Evolutionary conservation across 768 basidiomycete genomes (phyloP).

Genomic region (Pisolithus orientalis): DNA sequence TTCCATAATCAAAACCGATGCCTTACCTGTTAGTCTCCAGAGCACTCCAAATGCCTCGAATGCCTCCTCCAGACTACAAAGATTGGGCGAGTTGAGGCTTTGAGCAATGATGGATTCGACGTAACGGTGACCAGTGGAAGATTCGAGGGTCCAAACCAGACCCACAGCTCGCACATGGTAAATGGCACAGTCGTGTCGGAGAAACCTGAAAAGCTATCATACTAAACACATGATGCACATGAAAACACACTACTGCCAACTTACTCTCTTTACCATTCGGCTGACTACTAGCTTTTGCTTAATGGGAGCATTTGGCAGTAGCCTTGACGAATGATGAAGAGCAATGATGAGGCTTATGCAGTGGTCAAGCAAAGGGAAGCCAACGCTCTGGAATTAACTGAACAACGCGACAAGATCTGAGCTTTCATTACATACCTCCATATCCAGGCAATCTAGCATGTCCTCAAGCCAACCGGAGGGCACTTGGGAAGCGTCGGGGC

Average conservation of each 20-base stretch:
- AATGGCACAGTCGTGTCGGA: conserved; percentile 54
- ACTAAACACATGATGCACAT: conserved; percentile 3
- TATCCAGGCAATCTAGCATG: conserved; percentile 47
- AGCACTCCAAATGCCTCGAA: conserved; percentile 89
- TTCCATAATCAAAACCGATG: neutral
- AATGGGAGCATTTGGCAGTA: conserved; percentile 50
- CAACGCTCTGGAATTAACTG: conserved; percentile 37
- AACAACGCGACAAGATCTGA: conserved; percentile 5
- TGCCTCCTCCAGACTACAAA: conserved; percentile 42
- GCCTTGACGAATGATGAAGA: conserved; percentile 42
- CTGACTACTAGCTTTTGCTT: conserved; percentile 50
- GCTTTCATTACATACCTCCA: conserved; percentile 38
- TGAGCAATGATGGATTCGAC: conserved; percentile 79
- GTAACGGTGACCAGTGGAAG: conserved; percentile 44
- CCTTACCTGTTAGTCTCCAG: conserved; percentile 81
- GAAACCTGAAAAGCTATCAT: conserved; percentile 62
- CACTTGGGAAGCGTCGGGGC: conserved; percentile 47
- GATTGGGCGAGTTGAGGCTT: conserved; percentile 53
- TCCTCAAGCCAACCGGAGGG: conserved; percentile 56
- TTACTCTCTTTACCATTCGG: conserved; percentile 51
- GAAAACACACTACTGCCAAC: conserved; percentile 3
- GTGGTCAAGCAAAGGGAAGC: conserved; percentile 68
- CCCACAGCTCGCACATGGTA: conserved; percentile 81
- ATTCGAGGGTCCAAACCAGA: conserved; percentile 77
- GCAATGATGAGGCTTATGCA: conserved; percentile 49